phyloP scores from a whole-genome alignment of 2,329 filamentous ascomycete genomes.

The Penicillium sp. region DNA sequence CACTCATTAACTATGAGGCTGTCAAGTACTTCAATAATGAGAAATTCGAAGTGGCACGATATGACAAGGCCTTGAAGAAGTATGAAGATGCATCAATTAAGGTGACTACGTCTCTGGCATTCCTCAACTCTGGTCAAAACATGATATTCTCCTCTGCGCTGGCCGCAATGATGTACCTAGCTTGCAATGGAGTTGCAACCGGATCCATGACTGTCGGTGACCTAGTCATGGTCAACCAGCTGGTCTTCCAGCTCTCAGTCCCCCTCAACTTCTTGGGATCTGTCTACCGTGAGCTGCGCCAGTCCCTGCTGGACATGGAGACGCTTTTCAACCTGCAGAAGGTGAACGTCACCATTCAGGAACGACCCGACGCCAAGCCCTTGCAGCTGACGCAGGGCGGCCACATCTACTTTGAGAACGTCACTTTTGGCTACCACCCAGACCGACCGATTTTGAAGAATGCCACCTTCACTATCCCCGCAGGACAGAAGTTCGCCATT shows the following conservation, averaged over 20 bases:
- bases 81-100: slow-evolving; percentile 97
- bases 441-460: slow-evolving; percentile 85
- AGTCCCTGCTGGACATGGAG: slow-evolving; percentile 97
- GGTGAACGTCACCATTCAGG: slow-evolving; percentile 84
- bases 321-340: slow-evolving; percentile 97
- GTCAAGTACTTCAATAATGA: slow-evolving; percentile 99
- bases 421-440: slow-evolving; percentile 86
- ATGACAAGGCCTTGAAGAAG: slow-evolving; percentile 78
- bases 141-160: slow-evolving; percentile 93
- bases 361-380: slow-evolving; percentile 70
- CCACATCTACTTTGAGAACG: slow-evolving; percentile 91
- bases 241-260: slow-evolving; percentile 96
- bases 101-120: slow-evolving; percentile 86
- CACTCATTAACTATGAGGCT: slow-evolving; percentile 96
- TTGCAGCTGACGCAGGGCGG: slow-evolving; percentile 74
- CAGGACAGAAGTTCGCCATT: slow-evolving; percentile 92
- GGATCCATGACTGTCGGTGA: slow-evolving; percentile 88
- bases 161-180: slow-evolving; percentile 97
- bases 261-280: slow-evolving; percentile 98
- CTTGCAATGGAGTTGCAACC: slow-evolving; percentile 79
- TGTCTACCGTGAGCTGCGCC: slow-evolving; percentile 91
- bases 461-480: slow-evolving; percentile 83
- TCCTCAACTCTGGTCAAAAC: slow-evolving; percentile 93
- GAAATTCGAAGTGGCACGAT: slow-evolving; percentile 85
- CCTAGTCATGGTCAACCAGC: slow-evolving; percentile 97